Conservation (phyloP, 179 eudicot genomes). For the Spinacia oleracea region DNA sequence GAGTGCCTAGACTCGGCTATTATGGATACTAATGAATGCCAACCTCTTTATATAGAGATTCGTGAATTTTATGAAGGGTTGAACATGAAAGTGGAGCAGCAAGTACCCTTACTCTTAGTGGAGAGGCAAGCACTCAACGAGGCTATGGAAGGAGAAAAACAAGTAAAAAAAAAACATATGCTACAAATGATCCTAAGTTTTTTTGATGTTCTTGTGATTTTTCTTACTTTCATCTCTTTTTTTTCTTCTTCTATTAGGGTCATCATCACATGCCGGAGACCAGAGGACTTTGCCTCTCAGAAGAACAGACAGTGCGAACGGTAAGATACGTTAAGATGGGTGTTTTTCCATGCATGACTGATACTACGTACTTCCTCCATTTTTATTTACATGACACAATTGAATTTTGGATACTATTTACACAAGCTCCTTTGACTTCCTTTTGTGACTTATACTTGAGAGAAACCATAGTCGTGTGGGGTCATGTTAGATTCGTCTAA, state of each 20-base stretch:
- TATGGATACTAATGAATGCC: constrained; percentile 98
- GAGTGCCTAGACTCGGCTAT: constrained; percentile 93
- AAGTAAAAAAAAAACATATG: constrained; percentile 36
- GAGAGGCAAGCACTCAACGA: constrained; percentile 97
- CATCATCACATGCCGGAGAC: constrained; percentile 99
- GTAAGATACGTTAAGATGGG: constrained; percentile 50
- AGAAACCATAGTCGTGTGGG: too few species aligned
- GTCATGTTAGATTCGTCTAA: too few species aligned
- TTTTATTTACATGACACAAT: too few species aligned
- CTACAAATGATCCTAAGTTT: neutral
- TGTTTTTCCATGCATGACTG: neutral
- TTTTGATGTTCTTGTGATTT: neutral
- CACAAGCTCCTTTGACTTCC: too few species aligned
- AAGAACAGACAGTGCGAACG: constrained; percentile 91
- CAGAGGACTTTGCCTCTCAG: constrained; percentile 98
- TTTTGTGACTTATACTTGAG: too few species aligned
- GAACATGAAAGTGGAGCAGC: constrained; percentile 93
- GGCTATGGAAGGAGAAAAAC: constrained; percentile 99
- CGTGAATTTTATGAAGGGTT: constrained; percentile 95
- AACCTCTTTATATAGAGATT: constrained; percentile 93
- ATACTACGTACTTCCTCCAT: too few species aligned
- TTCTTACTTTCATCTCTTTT: constrained; percentile 3
- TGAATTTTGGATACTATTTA: too few species aligned
- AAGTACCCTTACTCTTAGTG: constrained; percentile 84
- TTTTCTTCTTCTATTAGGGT: constrained; percentile 51